phyloP scores from a whole-genome alignment of 2,329 filamentous ascomycete genomes.

The Aspergillus melleus region DNA sequence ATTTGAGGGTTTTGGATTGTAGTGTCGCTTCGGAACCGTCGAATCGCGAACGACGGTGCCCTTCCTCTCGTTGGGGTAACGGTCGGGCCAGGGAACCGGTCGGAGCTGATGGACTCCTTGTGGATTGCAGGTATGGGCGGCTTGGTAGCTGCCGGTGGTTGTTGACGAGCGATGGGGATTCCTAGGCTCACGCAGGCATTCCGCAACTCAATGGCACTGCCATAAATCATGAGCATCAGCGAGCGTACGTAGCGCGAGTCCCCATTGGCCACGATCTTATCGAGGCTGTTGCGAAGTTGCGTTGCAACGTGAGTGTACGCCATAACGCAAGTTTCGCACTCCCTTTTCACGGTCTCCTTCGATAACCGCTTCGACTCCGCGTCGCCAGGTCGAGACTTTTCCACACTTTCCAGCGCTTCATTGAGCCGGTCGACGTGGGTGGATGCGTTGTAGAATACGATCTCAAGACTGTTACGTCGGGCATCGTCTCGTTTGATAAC shows the following conservation, averaged over 20 bases:
- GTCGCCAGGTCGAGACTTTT: constrained; percentile 52
- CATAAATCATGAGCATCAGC: constrained; percentile 59
- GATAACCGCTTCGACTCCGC: constrained; percentile 44
- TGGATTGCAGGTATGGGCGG: constrained; percentile 30
- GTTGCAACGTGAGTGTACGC: constrained; percentile 51
- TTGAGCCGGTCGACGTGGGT: constrained; percentile 58
- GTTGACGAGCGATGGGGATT: constrained; percentile 37
- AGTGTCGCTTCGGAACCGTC: constrained; percentile 53
- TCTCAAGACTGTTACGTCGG: constrained; percentile 53
- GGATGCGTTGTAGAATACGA: constrained; percentile 58
- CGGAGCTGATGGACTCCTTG: constrained; percentile 28
- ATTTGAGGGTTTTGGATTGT: constrained; percentile 48
- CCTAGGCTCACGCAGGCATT: constrained; percentile 58
- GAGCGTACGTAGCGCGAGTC: constrained; percentile 60
- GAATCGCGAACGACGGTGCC: constrained; percentile 43
- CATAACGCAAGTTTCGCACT: constrained; percentile 51
- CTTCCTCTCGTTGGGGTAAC: constrained; percentile 48
- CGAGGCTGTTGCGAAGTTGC: constrained; percentile 49
- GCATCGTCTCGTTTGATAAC: constrained; percentile 49
- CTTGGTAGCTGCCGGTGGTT: constrained; percentile 24
- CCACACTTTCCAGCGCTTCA: constrained; percentile 52
- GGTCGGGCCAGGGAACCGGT: constrained; percentile 31
- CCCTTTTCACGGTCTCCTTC: constrained; percentile 45
- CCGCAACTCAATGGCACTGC: constrained; percentile 58
- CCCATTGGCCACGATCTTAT: constrained; percentile 55